phyloP scores from a whole-genome alignment of 768 basidiomycete genomes.

The Dentipellis fragilis region DNA sequence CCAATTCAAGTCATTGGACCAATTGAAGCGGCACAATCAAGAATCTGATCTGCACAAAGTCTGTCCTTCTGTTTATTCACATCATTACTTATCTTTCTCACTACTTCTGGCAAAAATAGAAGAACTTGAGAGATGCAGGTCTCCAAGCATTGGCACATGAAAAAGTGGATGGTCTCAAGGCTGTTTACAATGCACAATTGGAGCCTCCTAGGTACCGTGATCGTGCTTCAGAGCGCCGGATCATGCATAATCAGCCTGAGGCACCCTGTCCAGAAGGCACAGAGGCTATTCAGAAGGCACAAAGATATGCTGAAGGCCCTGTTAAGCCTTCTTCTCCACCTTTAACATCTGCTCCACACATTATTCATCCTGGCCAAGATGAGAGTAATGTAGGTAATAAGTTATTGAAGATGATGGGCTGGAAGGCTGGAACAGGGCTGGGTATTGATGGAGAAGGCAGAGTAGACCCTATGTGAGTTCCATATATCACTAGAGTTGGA shows the following conservation, averaged over 20 bases:
- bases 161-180: slow-evolving; percentile 42
- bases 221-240: slow-evolving; percentile 84
- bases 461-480: slow-evolving; percentile 73
- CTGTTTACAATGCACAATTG: slow-evolving; percentile 20
- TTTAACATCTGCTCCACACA: slow-evolving; percentile 37
- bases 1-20: slow-evolving; percentile 83
- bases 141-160: slow-evolving; percentile 66
- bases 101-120: slow-evolving; percentile 37
- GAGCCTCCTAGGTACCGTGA: slow-evolving; percentile 82
- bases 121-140: slow-evolving; percentile 69
- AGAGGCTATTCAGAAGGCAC: slow-evolving; percentile 32
- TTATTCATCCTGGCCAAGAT: slow-evolving; percentile 57
- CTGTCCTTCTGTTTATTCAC: slow-evolving; percentile 19
- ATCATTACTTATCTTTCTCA: neutral
- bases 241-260: slow-evolving; percentile 88
- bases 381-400: slow-evolving; percentile 86
- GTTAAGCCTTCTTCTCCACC: slow-evolving; percentile 52
- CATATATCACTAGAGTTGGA: neutral
- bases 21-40: slow-evolving; percentile 81
- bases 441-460: slow-evolving; percentile 77
- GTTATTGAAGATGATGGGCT: slow-evolving; percentile 95
- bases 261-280: slow-evolving; percentile 53
- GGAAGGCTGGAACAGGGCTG: slow-evolving; percentile 84
- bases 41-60: slow-evolving; percentile 96
- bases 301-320: slow-evolving; percentile 47